Evolutionary conservation across 345 rosid genomes (phyloP), one percentile per base, ranked within the genome.

Genomic region (Acer saccharum): DNA sequence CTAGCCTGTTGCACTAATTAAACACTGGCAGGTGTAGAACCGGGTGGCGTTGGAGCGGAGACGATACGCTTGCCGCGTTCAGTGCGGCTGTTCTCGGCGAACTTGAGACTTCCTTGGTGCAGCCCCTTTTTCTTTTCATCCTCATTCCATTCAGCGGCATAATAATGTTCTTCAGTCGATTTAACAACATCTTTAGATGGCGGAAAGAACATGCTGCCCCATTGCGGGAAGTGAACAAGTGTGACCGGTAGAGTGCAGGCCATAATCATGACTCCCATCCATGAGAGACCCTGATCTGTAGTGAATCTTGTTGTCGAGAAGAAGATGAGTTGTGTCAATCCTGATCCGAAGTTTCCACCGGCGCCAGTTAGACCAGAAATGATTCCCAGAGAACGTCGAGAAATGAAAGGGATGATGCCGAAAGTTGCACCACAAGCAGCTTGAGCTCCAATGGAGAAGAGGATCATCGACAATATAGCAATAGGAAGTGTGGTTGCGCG

Each of bases 391-490:
- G 95, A 94, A 29, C 92, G 87, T 17, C 97, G 82, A 0, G 94
- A 92, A 71, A 94, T 80, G 87, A 92, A 94, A 3, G 95, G 95
- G 27, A 93, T 89, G 65, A 94, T 77, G 5, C 93, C 97, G 6
- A 92, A 94, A 7, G 92, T 90, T 1, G 97, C 97, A 21, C 98
- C 96, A 5, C 98, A 94, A 1, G 98, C 94, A 0, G 98, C 96
- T 81, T 92, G 97, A 44, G 91, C 90, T 10, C 95, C 98, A 0
- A 88, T 0, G 0, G 94, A 92, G 88, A 92, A 91, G 54, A 91
- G 90, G 65, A 91, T 94, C 97, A 92, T 92, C 7, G 97, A 81
- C 6, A 87, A 52, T 60, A 92, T 9, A 2, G 98, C 90, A 0
- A 91, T 57, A n/a, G 94, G 93, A 69, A 94, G 92, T 52, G 98